Conservation (phyloP, 163 green algal species). For the Scenedesmus sp. region DNA sequence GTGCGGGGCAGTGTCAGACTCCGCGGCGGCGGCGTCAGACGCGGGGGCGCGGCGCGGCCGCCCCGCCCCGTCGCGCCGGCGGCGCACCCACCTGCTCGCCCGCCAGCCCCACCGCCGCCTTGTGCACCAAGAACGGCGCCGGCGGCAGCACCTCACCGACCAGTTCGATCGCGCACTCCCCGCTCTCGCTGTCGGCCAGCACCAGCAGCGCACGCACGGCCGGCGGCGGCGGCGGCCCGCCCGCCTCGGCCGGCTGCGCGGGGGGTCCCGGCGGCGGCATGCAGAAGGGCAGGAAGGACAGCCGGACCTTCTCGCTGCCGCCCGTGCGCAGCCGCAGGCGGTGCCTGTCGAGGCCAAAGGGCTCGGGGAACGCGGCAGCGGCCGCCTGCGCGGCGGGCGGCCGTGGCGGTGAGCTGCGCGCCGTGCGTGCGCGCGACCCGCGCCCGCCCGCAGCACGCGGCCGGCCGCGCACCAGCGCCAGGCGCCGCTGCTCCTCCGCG, state of each 20-base stretch:
- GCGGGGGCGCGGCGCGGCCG: too few relatives aligned
- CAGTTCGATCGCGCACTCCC: conserved; percentile 81
- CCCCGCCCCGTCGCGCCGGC: too few relatives aligned
- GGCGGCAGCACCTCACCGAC: conserved; percentile 64
- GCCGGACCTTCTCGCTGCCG: conserved; percentile 49
- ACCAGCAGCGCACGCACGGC: conserved; percentile 10
- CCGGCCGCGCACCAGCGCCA: too few relatives aligned
- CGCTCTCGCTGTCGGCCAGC: conserved; percentile 46
- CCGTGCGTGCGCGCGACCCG: too few relatives aligned
- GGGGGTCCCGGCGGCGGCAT: conserved; percentile 52
- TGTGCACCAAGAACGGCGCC: conserved; percentile 57
- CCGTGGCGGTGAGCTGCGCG: neutral
- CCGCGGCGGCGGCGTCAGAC: too few relatives aligned
- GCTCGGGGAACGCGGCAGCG: conserved; percentile 67
- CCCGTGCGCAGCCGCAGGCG: conserved; percentile 65
- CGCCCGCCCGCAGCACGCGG: too few relatives aligned
- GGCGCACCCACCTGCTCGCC: conserved; percentile 12
- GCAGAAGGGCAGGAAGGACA: conserved; percentile 80
- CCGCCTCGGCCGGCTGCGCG: neutral
- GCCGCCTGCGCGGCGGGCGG: neutral
- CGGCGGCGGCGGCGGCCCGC: neutral
- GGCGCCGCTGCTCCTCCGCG: too few relatives aligned
- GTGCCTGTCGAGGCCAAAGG: conserved; percentile 74
- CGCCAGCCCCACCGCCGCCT: conserved; percentile 40
- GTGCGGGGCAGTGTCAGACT: too few relatives aligned